Evolutionary conservation across 306 rosid genomes (phyloP).

Genomic region (Begonia loranthoides): DNA sequence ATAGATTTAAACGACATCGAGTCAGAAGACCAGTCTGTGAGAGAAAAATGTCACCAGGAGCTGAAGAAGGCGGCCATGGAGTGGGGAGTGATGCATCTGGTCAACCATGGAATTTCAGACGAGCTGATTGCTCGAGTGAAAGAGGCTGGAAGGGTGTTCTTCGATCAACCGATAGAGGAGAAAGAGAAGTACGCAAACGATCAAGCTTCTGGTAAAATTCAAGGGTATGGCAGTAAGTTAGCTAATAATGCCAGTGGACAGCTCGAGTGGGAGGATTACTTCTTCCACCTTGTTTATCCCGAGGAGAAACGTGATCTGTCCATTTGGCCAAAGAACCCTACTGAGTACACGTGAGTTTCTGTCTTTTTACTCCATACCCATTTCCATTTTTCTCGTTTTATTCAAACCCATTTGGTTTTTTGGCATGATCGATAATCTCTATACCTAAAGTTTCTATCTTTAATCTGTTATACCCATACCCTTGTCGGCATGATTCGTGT

Average conservation of each 20-base stretch:
- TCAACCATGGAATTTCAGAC: slow-evolving; percentile 59
- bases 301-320: slow-evolving; percentile 52
- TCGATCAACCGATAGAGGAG: slow-evolving; percentile 39
- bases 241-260: slow-evolving; percentile 64
- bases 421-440: no score
- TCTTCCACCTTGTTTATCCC: slow-evolving; percentile 58
- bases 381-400: no score
- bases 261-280: slow-evolving; percentile 85
- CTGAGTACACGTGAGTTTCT: slow-evolving; percentile 38
- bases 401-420: no score
- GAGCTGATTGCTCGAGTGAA: slow-evolving; percentile 32
- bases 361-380: neutral
- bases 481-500: no score
- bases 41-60: slow-evolving; percentile 33
- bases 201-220: slow-evolving; percentile 38
- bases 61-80: slow-evolving; percentile 54
- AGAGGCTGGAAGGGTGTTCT: slow-evolving; percentile 44
- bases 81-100: slow-evolving; percentile 82
- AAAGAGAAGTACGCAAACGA: slow-evolving; percentile 77
- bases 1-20: slow-evolving; percentile 50
- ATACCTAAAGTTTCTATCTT: no score
- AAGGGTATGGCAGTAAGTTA: slow-evolving; percentile 88
- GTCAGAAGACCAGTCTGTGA: slow-evolving; percentile 24
- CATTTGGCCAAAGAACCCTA: slow-evolving; percentile 59
- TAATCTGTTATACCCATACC: no score